Base-by-base conservation (phyloP, 345 rosid species). In the Diplotaxis tenuifolia region DNA sequence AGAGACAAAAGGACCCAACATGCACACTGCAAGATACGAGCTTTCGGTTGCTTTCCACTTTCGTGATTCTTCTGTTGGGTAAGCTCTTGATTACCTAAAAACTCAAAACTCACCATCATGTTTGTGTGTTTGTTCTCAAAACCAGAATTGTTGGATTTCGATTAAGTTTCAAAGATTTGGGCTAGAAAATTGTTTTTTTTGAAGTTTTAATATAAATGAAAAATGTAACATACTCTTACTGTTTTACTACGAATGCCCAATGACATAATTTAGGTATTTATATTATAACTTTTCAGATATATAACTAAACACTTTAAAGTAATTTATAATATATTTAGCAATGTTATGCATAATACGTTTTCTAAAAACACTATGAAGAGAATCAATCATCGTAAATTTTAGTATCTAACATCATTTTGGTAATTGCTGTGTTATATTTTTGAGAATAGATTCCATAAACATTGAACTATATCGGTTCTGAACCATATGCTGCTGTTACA, bases 31-130 rank as follows among this genome's bases (percentile, higher is more conserved):
- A 53, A 75, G 69, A 75, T 40, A 68, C 29, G 74, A 68, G 38
- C 79, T 76, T 76, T 70, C 71, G 79, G 79, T 76, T 70, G 67
- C 67, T 76, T 76, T 70, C 79, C 79, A 56, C 79, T 76, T 76
- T 70, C 59, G 21, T 75, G 74, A 75, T 75, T 75, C 74, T 69
- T 60, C 63, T 53, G 19, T 68, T 61, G 25, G 78, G 63, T 68
- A 36, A 36, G 25, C 66, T 60, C 56, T 11, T 50, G 3, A 9
- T 9, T 40, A 65, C 22, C 21, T 23, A 27, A 7, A 54, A 28
- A 38, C 56, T 23, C 25, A 19, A 53, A 63, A 14, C 0, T 11
- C 34, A 54, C 31, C 23, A 19, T 6, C 18, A 11, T 53, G 55
- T 53, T 10, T 22, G 58, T 54, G 58, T 22, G 19, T 21, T 27